Base-by-base conservation (phyloP, 2,329 filamentous ascomycete species). In the Clarireedia monteithiana region DNA sequence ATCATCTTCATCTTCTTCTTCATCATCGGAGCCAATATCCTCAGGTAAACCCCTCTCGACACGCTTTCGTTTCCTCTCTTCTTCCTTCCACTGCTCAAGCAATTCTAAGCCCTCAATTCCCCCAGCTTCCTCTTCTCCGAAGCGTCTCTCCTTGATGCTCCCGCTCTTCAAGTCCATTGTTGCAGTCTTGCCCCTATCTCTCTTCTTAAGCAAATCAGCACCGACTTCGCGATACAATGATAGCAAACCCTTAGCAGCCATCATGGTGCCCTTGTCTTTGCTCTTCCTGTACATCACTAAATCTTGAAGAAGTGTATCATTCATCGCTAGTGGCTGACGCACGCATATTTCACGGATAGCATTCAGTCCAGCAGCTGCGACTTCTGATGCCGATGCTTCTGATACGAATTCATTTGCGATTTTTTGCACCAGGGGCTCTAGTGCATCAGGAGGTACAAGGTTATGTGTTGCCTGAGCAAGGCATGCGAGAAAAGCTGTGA, bases 381-480 rank as follows among this genome's bases (percentile, higher is more conserved):
- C 92, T 71, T 97, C 91, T 3, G 88, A 81, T 0, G 94, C 91
- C 0, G 91, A 85, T 1, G 90, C 94, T 73, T 99, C 94, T 0
- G 91, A 96, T 2, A 99, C 92, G 68, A 99, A 99, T 70, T 99
- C 94, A 68, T 97, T 96, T 34, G 94, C 92, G 65, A 99, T 97
- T 74, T 96, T 97, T 70, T 90, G 86, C 2, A 99, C 77, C 4
- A 97, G 75, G 0, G 94, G 92, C 70, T 97, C 91, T 10, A 99
- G 77, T 0, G 85, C 88, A 75, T 99, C 94, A 0, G 92, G 92
- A 0, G 94, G 94, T 0, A 99, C 91, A 39, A 96, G 79, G 61
- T 85, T 88, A 70, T 99, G 94, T 6, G 90, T 91, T 3, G 89
- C 88, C 74, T 97, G 94, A 0, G 94, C 94, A 55, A 97, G 79